Conservation (phyloP, 2,329 filamentous ascomycete genomes). For the Arthrobotrys conoides region DNA sequence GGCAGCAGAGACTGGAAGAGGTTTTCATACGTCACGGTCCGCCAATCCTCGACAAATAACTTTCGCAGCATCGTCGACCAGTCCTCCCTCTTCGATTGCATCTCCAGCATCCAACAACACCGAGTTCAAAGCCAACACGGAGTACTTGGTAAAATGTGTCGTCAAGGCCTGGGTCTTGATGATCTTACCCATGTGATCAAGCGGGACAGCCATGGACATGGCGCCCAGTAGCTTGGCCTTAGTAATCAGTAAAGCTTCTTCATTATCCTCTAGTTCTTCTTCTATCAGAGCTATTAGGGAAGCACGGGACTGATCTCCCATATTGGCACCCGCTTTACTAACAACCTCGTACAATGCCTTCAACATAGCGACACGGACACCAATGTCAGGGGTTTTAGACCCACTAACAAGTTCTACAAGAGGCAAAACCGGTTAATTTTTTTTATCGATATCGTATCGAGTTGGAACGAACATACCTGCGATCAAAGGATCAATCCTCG, state of each 20-base stretch:
- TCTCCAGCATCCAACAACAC: conserved; percentile 85
- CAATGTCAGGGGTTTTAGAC: conserved; percentile 87
- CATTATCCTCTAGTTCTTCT: conserved; percentile 80
- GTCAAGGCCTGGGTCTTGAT: conserved; percentile 83
- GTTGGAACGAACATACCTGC: conserved; percentile 67
- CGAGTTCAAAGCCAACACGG: conserved; percentile 88
- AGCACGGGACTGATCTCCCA: conserved; percentile 89
- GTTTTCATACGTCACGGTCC: conserved; percentile 78
- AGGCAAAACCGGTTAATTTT: conserved; percentile 18
- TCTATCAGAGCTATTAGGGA: conserved; percentile 93
- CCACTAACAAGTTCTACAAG: conserved; percentile 88
- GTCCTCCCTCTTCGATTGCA: conserved; percentile 75
- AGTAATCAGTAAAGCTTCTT: conserved; percentile 77
- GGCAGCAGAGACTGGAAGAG: conserved; percentile 15
- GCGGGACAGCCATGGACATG: conserved; percentile 85
- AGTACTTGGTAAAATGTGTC: conserved; percentile 80
- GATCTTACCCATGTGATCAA: conserved; percentile 75
- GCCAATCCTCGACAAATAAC: conserved; percentile 84
- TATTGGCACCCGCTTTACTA: conserved; percentile 92
- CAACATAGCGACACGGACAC: conserved; percentile 95
- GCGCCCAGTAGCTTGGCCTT: conserved; percentile 91
- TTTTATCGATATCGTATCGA: conserved; percentile 8
- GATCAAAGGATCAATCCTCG: conserved; percentile 94
- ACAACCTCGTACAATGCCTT: conserved; percentile 97
- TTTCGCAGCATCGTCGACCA: conserved; percentile 81